Evolutionary conservation across 176 grass and related monocot genomes (phyloP).

Genomic region (Dactylis glomerata): DNA sequence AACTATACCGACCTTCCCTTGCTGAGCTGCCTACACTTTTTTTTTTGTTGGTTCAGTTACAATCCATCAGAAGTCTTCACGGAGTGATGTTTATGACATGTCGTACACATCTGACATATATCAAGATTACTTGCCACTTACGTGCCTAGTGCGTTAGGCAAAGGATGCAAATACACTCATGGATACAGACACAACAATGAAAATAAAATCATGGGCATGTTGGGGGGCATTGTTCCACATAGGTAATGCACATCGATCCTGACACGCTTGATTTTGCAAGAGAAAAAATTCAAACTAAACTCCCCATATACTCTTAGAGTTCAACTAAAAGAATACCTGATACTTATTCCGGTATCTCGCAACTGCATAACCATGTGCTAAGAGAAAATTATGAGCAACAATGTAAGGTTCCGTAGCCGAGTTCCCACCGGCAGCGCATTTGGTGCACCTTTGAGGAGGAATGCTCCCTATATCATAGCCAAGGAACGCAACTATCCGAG

Average conservation of each 20-base stretch:
- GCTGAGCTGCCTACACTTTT: conserved; percentile 40
- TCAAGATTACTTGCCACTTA: not conserved
- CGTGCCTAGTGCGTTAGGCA: too few species aligned
- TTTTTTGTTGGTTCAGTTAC: not conserved
- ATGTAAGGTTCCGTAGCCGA: conserved; percentile 61
- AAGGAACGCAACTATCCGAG: conserved; percentile 39
- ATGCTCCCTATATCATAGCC: conserved; percentile 44
- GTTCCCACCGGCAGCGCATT: conserved; percentile 47
- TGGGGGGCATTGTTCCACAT: too few species aligned
- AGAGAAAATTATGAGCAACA: conserved; percentile 59
- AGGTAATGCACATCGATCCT: too few species aligned
- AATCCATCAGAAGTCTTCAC: not conserved
- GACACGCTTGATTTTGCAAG: too few species aligned
- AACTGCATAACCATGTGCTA: not conserved
- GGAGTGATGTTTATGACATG: not conserved
- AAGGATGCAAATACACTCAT: too few species aligned
- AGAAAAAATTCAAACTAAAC: too few species aligned
- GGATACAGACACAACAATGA: too few species aligned
- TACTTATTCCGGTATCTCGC: conserved; percentile 28
- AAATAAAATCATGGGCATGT: too few species aligned
- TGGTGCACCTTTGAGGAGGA: conserved; percentile 52
- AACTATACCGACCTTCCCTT: conserved; percentile 61
- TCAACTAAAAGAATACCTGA: conserved; percentile 34
- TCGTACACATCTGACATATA: not conserved
- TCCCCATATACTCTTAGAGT: too few species aligned